Conservation (phyloP, 2,329 filamentous ascomycete genomes). For the Beauveria brongniartii region DNA sequence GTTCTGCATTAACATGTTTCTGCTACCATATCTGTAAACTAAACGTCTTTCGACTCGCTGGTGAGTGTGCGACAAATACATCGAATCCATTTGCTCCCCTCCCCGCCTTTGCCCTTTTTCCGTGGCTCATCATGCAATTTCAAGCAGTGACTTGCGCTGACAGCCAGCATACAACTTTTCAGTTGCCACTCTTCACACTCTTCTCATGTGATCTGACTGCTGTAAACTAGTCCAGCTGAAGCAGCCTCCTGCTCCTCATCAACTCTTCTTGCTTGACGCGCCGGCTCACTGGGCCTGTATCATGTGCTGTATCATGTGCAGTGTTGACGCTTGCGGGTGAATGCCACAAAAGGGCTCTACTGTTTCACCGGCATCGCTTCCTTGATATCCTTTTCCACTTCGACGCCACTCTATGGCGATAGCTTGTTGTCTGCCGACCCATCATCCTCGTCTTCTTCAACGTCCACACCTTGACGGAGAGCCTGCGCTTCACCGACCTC, state of each 20-base stretch:
- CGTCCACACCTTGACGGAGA: conserved; percentile 32
- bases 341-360: not conserved
- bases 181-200: not conserved
- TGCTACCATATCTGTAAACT: not conserved
- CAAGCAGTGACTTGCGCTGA: not conserved
- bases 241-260: not conserved
- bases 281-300: not conserved
- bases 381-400: not conserved
- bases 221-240: too few species aligned
- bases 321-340: not conserved
- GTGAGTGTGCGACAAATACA: not conserved
- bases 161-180: not conserved
- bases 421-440: not conserved
- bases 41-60: conserved; percentile 1
- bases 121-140: not conserved
- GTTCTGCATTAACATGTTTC: not conserved
- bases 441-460: conserved; percentile 30
- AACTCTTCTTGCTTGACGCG: not conserved
- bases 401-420: not conserved
- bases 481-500: conserved; percentile 51
- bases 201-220: not conserved
- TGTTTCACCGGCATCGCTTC: not conserved
- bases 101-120: not conserved
- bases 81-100: not conserved
- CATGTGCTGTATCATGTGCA: not conserved